Base-by-base conservation (phyloP, 1,139 yeast species). In the Petasospora fabianii region DNA sequence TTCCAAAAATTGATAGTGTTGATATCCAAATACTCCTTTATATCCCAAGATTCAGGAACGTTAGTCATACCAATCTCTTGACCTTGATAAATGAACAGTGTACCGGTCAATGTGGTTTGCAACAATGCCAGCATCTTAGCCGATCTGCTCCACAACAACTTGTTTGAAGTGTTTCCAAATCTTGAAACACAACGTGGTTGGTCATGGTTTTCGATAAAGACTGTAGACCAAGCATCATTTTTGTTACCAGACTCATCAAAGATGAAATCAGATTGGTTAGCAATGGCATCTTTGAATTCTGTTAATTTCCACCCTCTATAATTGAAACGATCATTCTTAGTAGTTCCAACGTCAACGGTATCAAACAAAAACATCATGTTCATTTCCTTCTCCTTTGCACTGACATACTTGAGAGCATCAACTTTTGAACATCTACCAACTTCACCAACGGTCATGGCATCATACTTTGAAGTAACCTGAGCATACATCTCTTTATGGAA, bases 161-260 rank as follows among this genome's bases (percentile, higher is more conserved):
- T 58, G 16, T 64, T 62, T 24, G 66, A 52, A 35, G 65, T 67
- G 53, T 69, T 65, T 32, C 75, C 79, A 49, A 75, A 75, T 48
- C 81, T 64, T 13, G 78, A 60, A 22, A 75, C 67, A 17, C 70
- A 62, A 49, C 82, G 65, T 11, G 81, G 73, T 48, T 73, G 79
- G 57, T 77, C 83, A 53, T 77, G 83, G 54, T 77, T 77, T 56
- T 77, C 82, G 42, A 69, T 56, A 57, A 71, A 75, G 10, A 65
- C 69, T 15, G 82, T 69, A n/a, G 75, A 61, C 83, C 82, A 77
- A n/a, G 77, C 78, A 51, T 73, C 80, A 5, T 73, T 66, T 7
- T 70, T 71, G 36, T 70, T 67, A 38, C 46, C 43, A 9, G 45
- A 38, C 7, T 43, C 47, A 21, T 43, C 42, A 22, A 30, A 35